Evolutionary conservation across 2,329 filamentous ascomycete genomes (phyloP).

Genomic region (Ophiostoma himal-ulmi): DNA sequence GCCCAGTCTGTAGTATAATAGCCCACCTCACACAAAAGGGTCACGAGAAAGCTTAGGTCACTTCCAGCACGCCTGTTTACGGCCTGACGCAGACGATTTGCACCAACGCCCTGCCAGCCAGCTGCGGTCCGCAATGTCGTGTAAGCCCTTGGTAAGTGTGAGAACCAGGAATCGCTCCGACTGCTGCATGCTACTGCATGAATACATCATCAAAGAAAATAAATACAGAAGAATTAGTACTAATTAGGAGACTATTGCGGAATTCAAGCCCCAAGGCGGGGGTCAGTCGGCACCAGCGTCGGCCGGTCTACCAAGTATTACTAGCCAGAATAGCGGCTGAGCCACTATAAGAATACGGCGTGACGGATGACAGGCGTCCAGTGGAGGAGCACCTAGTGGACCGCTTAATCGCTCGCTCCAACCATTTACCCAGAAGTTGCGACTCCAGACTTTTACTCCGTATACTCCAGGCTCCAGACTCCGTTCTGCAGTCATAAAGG

Average conservation of each 20-base stretch:
- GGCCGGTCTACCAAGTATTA: neutral
- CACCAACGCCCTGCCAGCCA: constrained; percentile 1
- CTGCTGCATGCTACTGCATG: neutral
- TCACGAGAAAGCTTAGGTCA: constrained; percentile 1
- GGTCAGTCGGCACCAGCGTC: neutral
- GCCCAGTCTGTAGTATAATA: neutral
- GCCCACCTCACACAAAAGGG: neutral
- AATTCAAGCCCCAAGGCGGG: neutral
- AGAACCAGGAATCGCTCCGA: neutral
- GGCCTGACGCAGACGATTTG: neutral
- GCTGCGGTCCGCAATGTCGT: neutral
- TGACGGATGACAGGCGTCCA: neutral
- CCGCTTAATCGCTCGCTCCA: constrained; percentile 22
- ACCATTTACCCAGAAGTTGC: neutral
- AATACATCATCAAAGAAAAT: too few species aligned
- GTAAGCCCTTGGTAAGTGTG: neutral
- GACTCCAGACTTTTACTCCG: neutral
- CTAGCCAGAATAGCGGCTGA: too few species aligned
- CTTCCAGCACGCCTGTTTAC: neutral
- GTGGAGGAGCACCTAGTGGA: neutral
- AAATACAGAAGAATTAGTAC: neutral
- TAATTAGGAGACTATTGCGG: neutral
- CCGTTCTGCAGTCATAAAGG: neutral
- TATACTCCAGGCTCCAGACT: neutral
- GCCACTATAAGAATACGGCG: neutral